Evolutionary conservation across 83 land plant genomes (phyloP).

Genomic region (Larix sibirica): DNA sequence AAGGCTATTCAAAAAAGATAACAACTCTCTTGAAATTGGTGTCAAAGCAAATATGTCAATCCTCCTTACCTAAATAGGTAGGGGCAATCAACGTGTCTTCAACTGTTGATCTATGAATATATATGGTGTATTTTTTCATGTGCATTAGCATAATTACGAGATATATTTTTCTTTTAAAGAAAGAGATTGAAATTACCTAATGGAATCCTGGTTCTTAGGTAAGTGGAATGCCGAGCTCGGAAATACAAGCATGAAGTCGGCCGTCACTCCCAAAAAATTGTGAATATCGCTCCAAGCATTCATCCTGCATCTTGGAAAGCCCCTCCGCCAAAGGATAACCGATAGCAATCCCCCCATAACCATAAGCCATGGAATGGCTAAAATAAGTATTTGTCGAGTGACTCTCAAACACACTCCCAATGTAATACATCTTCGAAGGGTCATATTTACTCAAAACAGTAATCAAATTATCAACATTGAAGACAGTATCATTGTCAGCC

Average conservation of each 20-base stretch:
- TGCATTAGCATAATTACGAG: neutral
- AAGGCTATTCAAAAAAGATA: neutral
- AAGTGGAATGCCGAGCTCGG: constrained; percentile 79
- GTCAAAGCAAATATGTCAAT: too few relatives aligned
- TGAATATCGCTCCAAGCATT: constrained; percentile 71
- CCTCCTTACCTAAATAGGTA: neutral
- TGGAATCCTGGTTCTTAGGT: constrained; percentile 85
- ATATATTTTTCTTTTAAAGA: neutral
- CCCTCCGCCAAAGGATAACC: constrained; percentile 64
- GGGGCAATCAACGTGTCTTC: neutral
- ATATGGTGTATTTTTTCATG: neutral
- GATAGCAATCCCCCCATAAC: constrained; percentile 90
- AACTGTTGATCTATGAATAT: neutral
- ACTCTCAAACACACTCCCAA: constrained; percentile 85
- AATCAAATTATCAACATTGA: constrained; percentile 71
- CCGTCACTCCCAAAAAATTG: constrained; percentile 76
- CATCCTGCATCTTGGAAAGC: constrained; percentile 48
- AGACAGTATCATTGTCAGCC: constrained; percentile 96
- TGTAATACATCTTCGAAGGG: constrained; percentile 67
- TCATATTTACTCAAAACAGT: constrained; percentile 72
- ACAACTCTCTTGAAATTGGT: too few relatives aligned
- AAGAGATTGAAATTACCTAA: constrained; percentile 54
- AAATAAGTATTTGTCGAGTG: constrained; percentile 68
- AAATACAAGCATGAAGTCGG: constrained; percentile 74
- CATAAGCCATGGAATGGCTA: constrained; percentile 79